These are phyloP conservation scores for Acacia concinna DNA, from an alignment of 331 rosid species.

Conservation along the genomic window DNA sequence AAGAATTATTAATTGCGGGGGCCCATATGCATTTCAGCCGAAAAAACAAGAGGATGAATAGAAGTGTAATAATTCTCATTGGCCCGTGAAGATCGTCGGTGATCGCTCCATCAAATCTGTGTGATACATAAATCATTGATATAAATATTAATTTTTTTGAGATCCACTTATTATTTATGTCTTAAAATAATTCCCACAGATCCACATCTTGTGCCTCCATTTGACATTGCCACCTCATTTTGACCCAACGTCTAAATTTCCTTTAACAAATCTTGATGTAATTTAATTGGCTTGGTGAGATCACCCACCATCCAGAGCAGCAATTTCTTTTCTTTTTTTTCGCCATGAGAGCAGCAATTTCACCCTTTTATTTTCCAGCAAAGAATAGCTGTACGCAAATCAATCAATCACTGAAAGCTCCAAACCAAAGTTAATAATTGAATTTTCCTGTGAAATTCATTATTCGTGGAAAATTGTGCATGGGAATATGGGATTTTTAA, in stretches of 20 bases:
- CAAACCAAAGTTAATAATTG: neutral
- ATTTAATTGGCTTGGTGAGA: constrained; percentile 5
- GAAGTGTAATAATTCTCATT: constrained; percentile 14
- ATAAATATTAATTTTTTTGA: constrained; percentile 13
- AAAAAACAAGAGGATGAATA: neutral
- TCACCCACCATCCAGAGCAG: neutral
- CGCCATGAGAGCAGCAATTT: neutral
- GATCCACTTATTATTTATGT: constrained; percentile 37
- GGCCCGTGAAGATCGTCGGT: constrained; percentile 44
- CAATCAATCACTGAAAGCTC: neutral
- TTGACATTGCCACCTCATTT: constrained; percentile 30
- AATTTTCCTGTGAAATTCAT: neutral
- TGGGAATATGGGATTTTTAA: neutral
- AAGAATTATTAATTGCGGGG: constrained; percentile 24
- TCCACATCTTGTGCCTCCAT: constrained; percentile 39
- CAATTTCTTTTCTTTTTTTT: no score
- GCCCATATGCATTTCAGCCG: constrained; percentile 11
- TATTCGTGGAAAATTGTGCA: neutral
- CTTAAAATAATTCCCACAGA: constrained; percentile 33
- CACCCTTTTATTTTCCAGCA: neutral
- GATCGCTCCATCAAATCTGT: constrained; percentile 41
- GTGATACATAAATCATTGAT: constrained; percentile 27
- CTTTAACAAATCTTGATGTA: neutral
- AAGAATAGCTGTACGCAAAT: neutral
- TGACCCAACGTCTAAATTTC: constrained; percentile 31